Evolutionary conservation across 73 alveolate genomes (phyloP), one percentile per base, ranked within the genome.

Genomic region (Paramecium primaurelia): DNA sequence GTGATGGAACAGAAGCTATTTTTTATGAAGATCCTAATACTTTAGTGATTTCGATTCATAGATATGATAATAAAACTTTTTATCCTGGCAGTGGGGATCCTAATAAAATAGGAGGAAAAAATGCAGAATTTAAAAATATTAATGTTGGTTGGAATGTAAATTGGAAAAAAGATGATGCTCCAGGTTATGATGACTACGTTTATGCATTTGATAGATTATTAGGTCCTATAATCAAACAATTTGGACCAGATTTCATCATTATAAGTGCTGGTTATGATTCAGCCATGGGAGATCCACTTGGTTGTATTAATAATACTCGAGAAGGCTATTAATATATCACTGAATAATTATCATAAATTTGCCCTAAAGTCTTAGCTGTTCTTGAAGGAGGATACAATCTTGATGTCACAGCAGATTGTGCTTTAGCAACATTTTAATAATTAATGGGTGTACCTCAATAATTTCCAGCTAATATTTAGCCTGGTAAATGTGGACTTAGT

Each of bases 201-300:
- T 96, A 93, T 90, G 98, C 98, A 20, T 96, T 94, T 86, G 99
- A 97, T 64, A 93, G 94, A 83, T 84, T 99, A 36, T 94, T 98
- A 54, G 71, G 96, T 60, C 99, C 99, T 1, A 92, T 96, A 8
- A 94, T 96, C 20, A 75, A 77, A 71, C 97, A 97, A 37, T 99
- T 96, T 92, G 45, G 90, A 59, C 99, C 99, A 11, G 99, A 98
- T 68, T 86, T 98, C 64, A 96, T 99, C 12, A 75, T 99, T 60
- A 97, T 99, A 47, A 96, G 99, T 60, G 98, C 99, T 77, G 99
- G 99, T 6, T 99, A 97, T 95, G 99, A 99, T 92, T 96, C 99
- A 1, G 99, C 99, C 20, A 96, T 92, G 92, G 99, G 98, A 30
- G 99, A 98, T 84, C 98, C 99, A 30, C 95, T 98, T 69, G 99